Evolutionary conservation across 2,329 filamentous ascomycete genomes (phyloP), one percentile per base, ranked within the genome.

Genomic region (Alternaria sp.): DNA sequence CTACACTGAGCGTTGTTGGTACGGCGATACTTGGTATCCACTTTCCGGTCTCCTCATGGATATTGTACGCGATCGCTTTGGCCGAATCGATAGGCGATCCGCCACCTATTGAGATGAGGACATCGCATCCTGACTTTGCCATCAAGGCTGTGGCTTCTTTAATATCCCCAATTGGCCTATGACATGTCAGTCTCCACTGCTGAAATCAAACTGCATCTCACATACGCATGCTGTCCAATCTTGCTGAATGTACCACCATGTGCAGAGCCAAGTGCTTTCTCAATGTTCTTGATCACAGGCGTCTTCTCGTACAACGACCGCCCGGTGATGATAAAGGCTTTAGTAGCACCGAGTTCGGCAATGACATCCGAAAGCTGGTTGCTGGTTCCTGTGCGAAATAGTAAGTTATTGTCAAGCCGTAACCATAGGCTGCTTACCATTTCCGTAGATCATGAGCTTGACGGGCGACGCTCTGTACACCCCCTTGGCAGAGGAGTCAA

Each of bases 301-400:
- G 85, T 87, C 69, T 85, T 87, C 57, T 78, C 83, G 28, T 83
- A 83, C 1, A 87, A 79, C 1, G 85, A 86, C 30, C 74, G 77
- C 18, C 84, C 84, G 2, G 85, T 87, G 41, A 87, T 81, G 63
- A 87, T 84, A 71, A 86, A 87, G 0, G 84, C 85, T 71, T 85
- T 85, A 6, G 83, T 74, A 28, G 72, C 70, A 16, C 75, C 75
- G 8, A 78, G 67, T 59, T 78, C 74, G 30, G 59, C 41, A 16
- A 78, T 68, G 5, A 77, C 72, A 54, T 74, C 70, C 47, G 67
- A 54, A 5, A 78, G 60, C 55, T 77, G 73, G 7, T 67, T 71
- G 47, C 73, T 77, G 6, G 74, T 77, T 18, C 75, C 75, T 78
- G 14, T 3, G 7, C 1, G 12, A 20, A 6, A 54, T 6, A n/a